Evolutionary conservation across 1,284 basidiomycete species (phyloP), one percentile per base, ranked within the genome.

Genomic region (Ceratobasidium sp.): DNA sequence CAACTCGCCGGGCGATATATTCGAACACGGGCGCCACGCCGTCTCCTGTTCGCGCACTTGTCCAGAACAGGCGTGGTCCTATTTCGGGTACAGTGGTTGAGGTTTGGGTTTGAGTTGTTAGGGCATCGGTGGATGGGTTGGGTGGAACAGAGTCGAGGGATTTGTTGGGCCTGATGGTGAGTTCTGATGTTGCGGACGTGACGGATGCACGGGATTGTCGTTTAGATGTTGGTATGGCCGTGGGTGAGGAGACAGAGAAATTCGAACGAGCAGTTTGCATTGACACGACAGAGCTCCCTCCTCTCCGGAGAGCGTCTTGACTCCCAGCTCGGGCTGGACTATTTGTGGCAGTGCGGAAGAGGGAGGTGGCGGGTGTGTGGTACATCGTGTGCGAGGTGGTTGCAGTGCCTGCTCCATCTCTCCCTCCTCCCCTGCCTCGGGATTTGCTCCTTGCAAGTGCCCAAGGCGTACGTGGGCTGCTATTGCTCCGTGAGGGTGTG

Each of bases 341-440:
- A 75, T 84, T 82, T 38, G 35, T 38, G n/a, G 58, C 30, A 73
- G 63, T 64, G 43, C 61, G 78, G 73, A 87, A 88, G 58, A 91
- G 75, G n/a, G 90, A 91, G 0, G 91, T 91, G 0, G 88, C 86
- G 7, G 91, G 90, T 0, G 91, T 92, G 79, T 92, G 89, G 79
- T 89, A 92, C 57, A 88, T 84, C 1, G 88, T 87, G 7, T 87
- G 79, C 2, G 84, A 84, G 0, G 89, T 88, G 52, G 86, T 84
- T 79, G 88, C 80, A 13, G 88, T 89, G 58, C 86, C 85, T 30
- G 69, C 71, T n/a, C 49, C 38, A 46, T 74, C 67, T 28, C 81
- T 80, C 76, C 73, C 50, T 18, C 63, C 66, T 16, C 74, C 76
- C 35, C 35, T 38, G 4, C 35, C 35, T 41, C 72, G 73, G 14